Evolutionary conservation across 257 asterid species (phyloP).

Genomic region (Solanum bulbocastanum): DNA sequence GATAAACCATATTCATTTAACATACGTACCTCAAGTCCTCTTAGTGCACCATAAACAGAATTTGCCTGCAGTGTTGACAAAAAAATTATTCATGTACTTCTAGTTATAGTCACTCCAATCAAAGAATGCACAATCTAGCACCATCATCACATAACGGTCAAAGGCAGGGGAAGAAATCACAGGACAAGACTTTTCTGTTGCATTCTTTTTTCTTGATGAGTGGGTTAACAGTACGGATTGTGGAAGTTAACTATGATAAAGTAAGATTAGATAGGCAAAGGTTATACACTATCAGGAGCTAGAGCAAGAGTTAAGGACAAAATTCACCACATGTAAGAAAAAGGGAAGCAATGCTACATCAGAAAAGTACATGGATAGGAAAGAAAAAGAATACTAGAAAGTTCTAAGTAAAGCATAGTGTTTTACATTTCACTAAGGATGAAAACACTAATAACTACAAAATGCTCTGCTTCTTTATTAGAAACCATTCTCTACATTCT

Average conservation of each 20-base stretch:
- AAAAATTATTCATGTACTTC: background rate
- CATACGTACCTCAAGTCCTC: slow-evolving; percentile 74
- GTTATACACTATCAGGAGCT: background rate
- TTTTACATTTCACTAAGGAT: background rate
- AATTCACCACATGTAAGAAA: background rate
- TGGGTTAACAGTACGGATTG: background rate
- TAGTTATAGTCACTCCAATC: background rate
- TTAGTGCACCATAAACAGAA: slow-evolving; percentile 73
- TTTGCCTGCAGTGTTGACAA: slow-evolving; percentile 50
- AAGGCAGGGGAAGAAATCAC: background rate
- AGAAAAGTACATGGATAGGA: background rate
- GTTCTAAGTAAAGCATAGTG: background rate
- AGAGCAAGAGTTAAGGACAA: background rate
- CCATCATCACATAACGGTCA: background rate
- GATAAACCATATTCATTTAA: background rate
- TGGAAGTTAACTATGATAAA: background rate
- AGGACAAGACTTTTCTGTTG: background rate
- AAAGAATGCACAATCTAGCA: background rate
- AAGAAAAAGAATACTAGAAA: background rate
- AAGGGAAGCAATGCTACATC: background rate
- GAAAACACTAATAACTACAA: background rate
- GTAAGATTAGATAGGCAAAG: background rate
- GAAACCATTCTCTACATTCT: background rate
- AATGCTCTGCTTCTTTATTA: background rate
- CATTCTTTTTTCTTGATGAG: background rate